Base-by-base conservation (phyloP, 2,329 filamentous ascomycete species). In the Colletotrichum abscissum region DNA sequence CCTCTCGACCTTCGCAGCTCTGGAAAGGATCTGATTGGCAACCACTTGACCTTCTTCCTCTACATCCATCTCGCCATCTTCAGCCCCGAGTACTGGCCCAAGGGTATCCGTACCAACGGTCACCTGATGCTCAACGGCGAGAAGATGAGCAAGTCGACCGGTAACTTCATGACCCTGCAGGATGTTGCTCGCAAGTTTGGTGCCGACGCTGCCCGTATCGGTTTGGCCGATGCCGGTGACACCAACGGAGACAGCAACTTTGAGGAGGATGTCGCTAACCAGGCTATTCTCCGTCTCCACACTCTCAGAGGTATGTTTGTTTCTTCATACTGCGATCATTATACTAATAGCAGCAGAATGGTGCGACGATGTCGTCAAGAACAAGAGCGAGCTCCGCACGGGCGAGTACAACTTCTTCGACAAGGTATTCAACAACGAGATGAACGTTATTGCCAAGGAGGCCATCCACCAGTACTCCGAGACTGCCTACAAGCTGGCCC, bases 81-180 rank as follows among this genome's bases (percentile, higher is more conserved):
- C 88, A 90, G 92, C 14, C 90, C 90, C 72, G 91, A 96, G 82
- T 97, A 95, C 87, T 98, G 96, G 95, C 97, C 97, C 12, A 90
- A 89, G 64, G 92, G 92, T 75, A 89, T 98, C 76, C 93, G 97
- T 76, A 92, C 94, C 75, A 99, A 99, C 80, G 97, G 97, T 1
- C 96, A 98, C 84, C 86, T 98, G 79, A 91, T 97, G 83, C 88
- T 99, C 76, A 99, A 99, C 82, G 96, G 96, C 63, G 94, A 98
- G 82, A 99, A 99, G 90, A 99, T 99, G 97, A 93, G 92, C 69
- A 99, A 99, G 87, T 96, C 93, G 67, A 98, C 95, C 0, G 97
- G 97, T 75, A 99, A 98, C 86, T 99, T 99, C 87, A 88, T 99
- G 82, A 98, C 97, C 12, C 88, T 98, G 65, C 90, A 92, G 67